Conservation (phyloP, 306 rosid species). For the Delonix regia region DNA sequence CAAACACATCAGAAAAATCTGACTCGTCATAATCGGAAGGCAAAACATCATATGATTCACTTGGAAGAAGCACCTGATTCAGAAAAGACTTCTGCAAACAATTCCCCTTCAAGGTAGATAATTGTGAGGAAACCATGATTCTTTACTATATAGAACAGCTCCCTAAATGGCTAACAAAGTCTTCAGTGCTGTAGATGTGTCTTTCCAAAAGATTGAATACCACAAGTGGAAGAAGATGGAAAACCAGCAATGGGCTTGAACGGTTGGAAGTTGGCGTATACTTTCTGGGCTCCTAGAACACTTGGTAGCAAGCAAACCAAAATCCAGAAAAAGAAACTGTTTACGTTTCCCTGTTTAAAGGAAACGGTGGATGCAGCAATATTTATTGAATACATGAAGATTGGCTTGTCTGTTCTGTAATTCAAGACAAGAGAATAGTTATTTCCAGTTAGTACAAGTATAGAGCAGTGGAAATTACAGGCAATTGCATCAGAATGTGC, state of each 20-base stretch:
- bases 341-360: slow-evolving; percentile 80
- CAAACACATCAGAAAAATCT: slow-evolving; percentile 76
- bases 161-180: slow-evolving; percentile 20
- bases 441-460: slow-evolving; percentile 11
- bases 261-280: slow-evolving; percentile 48
- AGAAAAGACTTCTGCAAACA: slow-evolving; percentile 45
- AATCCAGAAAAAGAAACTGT: slow-evolving; percentile 66
- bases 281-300: slow-evolving; percentile 59
- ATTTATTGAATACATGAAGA: slow-evolving; percentile 77
- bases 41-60: slow-evolving; percentile 44
- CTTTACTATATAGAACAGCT: slow-evolving; percentile 17
- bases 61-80: slow-evolving; percentile 49
- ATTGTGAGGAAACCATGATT: slow-evolving; percentile 69
- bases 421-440: slow-evolving; percentile 24
- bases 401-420: slow-evolving; percentile 54
- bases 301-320: slow-evolving; percentile 67
- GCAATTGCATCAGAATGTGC: not conserved
- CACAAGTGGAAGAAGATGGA: slow-evolving; percentile 44
- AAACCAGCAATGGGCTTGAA: slow-evolving; percentile 51
- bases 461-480: slow-evolving; percentile 1
- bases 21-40: slow-evolving; percentile 52
- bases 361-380: slow-evolving; percentile 69
- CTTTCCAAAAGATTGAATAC: slow-evolving; percentile 30
- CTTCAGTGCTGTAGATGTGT: slow-evolving; percentile 29
- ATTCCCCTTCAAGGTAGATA: slow-evolving; percentile 49